Percentiles rank a stretch among this genome's conserved stretches.
Conservation (phyloP, 768 basidiomycete species). For the Agaricus blazei region DNA sequence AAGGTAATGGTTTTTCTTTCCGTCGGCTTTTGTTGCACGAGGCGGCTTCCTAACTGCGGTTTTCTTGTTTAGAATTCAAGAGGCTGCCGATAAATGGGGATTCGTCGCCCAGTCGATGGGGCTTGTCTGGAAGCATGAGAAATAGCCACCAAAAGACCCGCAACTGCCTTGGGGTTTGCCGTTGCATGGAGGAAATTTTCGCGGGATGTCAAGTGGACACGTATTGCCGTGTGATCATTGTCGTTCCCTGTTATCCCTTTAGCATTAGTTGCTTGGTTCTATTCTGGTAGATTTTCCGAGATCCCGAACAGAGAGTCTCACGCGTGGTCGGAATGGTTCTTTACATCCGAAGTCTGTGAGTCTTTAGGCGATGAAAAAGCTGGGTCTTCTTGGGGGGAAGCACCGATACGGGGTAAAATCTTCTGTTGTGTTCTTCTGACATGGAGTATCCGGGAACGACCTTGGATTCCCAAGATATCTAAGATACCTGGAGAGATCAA, state of each 20-base stretch:
- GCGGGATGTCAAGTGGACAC: not conserved
- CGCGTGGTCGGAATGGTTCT: no score
- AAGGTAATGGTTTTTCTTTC: conserved; percentile 32
- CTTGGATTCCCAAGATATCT: not conserved
- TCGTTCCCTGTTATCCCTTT: not conserved
- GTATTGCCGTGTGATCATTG: not conserved
- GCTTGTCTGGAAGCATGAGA: conserved; percentile 30
- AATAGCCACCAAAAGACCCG: not conserved
- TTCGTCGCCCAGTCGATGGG: conserved; percentile 69
- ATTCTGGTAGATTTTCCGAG: not conserved
- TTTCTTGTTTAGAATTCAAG: conserved; percentile 52
- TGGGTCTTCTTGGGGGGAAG: not conserved
- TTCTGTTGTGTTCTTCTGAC: not conserved
- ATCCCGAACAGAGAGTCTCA: not conserved
- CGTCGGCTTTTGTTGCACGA: not conserved
- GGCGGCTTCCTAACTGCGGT: not conserved
- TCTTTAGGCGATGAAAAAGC: no score
- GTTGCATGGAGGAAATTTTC: not conserved
- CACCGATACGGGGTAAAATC: not conserved
- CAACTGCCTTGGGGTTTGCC: not conserved
- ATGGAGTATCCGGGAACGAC: not conserved
- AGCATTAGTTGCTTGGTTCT: not conserved
- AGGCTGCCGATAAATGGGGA: conserved; percentile 73
- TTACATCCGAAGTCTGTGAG: no score
- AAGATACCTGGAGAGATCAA: not conserved